Conservation (phyloP, 768 basidiomycete species). For the Leccinum boreale region DNA sequence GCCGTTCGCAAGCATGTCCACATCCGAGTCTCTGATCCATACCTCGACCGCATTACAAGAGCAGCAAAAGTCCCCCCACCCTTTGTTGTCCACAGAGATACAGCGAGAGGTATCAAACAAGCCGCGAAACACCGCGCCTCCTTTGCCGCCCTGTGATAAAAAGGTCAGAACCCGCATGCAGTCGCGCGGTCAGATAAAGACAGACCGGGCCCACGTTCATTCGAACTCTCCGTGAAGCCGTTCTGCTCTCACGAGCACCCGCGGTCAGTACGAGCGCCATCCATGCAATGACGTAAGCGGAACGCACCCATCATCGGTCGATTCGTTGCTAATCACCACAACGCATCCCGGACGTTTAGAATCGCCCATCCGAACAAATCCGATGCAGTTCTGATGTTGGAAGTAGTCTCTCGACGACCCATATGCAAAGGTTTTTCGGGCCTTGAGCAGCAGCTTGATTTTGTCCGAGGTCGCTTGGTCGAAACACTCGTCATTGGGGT, state of each 20-base stretch:
- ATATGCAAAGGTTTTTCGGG: slow-evolving; percentile 65
- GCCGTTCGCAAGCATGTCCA: not conserved
- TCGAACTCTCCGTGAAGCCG: slow-evolving; percentile 36
- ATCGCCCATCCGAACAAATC: slow-evolving; percentile 70
- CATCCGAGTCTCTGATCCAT: slow-evolving; percentile 40
- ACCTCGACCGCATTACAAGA: slow-evolving; percentile 53
- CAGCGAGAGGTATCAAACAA: slow-evolving; percentile 43
- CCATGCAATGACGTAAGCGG: not conserved
- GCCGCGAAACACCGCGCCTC: slow-evolving; percentile 42
- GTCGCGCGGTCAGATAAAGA: slow-evolving; percentile 11
- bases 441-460: slow-evolving; percentile 53
- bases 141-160: slow-evolving; percentile 28
- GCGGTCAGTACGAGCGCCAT: not conserved
- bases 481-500: slow-evolving; percentile 68
- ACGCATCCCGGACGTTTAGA: slow-evolving; percentile 55
- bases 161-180: not conserved
- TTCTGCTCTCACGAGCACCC: not conserved
- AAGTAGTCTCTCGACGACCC: slow-evolving; percentile 63
- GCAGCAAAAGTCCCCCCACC: slow-evolving; percentile 68
- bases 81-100: slow-evolving; percentile 47
- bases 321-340: slow-evolving; percentile 65
- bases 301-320: slow-evolving; percentile 14
- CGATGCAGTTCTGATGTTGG: slow-evolving; percentile 59
- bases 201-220: slow-evolving; percentile 68
- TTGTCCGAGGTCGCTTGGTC: slow-evolving; percentile 48